These are phyloP conservation scores for Cryptococcus maquisensis DNA, from an alignment of 1,284 basidiomycete genomes.

Conservation along the genomic window DNA sequence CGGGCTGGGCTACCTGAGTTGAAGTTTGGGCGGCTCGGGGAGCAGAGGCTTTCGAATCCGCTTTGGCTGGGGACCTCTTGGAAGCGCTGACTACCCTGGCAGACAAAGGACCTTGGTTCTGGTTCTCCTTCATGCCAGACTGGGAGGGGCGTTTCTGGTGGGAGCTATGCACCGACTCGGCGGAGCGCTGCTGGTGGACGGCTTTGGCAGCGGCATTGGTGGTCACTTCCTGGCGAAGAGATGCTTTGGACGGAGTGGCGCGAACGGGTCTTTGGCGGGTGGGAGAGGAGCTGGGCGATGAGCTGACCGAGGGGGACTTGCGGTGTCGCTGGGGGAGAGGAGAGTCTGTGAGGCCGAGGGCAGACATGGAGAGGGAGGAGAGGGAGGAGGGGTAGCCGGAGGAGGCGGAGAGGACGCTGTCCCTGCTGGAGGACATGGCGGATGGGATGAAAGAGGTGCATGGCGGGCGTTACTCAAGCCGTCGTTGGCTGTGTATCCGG, in stretches of 20 bases:
- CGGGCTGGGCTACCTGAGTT: background rate
- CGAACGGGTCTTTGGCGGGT: background rate
- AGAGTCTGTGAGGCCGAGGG: constrained; percentile 16
- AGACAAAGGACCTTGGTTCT: too few relatives aligned
- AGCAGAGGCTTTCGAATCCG: background rate
- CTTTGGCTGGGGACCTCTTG: background rate
- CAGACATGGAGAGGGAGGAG: constrained; percentile 10
- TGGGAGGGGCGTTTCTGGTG: background rate
- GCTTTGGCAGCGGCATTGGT: constrained; percentile 9
- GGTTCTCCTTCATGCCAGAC: background rate
- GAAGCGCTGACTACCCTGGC: background rate
- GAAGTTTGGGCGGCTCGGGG: background rate
- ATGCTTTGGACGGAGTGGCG: constrained; percentile 2
- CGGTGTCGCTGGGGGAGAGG: constrained; percentile 6
- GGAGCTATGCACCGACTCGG: background rate
- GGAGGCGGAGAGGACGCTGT: constrained; percentile 8
- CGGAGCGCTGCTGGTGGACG: background rate
- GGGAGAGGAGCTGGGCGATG: background rate
- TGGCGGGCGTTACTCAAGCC: background rate
- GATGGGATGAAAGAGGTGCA: background rate
- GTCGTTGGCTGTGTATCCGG: too few relatives aligned
- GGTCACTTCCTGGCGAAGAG: constrained; percentile 10
- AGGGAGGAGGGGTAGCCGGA: constrained; percentile 13
- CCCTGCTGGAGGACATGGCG: constrained; percentile 1
- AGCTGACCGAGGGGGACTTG: background rate